Evolutionary conservation across 495 filamentous ascomycete species (phyloP), one percentile per base, ranked within the genome.

Genomic region (Penicillium ucsense): DNA sequence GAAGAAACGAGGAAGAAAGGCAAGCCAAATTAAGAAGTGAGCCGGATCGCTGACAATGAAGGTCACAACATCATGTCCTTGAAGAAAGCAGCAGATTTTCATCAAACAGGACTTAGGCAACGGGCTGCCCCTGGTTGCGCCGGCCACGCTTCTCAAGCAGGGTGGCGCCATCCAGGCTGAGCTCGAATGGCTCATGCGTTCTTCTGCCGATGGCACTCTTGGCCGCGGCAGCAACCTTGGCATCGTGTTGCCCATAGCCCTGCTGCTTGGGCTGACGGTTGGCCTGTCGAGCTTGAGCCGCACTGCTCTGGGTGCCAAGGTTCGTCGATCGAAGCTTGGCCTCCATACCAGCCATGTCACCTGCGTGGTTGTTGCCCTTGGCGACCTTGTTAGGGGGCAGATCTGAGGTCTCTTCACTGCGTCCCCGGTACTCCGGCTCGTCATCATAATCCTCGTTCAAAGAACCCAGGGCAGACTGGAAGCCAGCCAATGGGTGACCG

Each of bases 161-260:
- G 27, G 89, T 95, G 4, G 94, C 83, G 47, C 89, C 88, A 49
- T 94, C 86, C 10, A 98, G 70, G 60, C 80, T 95, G 31, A 98
- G 75, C 65, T 98, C 92, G 54, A 98, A 98, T 1, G 85, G 81
- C 20, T 71, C 66, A 34, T 81, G 83, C 42, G 80, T 74, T 46
- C 78, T 76, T 49, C 75, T 70, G 11, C 73, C 76, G 8, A 87
- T 86, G 54, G 85, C 82, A 55, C 83, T 79, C 63, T 82, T 82
- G n/a, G 86, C 88, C 5, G 87, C 88, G 20, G 83, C 83, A 8
- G 85, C 84, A 1, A 91, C 84, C 6, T 76, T 73, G 8, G 89
- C 75, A 43, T 80, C 83, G 58, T 94, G 86, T 63, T 91, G 86
- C 8, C 87, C 86, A 56, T 91, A 94, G 1, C 88, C 91, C 51